Conservation (phyloP, 2,329 filamentous ascomycete genomes). For the Paecilomyces variotii region DNA sequence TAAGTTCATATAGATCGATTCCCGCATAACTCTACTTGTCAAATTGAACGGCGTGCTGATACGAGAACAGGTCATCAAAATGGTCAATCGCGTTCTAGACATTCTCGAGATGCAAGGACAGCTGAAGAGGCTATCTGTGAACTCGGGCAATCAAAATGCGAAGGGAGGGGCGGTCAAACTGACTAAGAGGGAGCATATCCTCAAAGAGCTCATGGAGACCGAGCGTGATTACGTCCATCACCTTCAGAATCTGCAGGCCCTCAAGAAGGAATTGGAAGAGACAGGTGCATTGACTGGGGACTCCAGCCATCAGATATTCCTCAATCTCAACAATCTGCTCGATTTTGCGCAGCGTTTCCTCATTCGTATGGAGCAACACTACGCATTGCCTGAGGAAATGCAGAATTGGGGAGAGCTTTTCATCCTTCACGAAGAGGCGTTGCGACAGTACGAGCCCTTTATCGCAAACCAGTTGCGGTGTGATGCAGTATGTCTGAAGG, state of each 20-base stretch:
- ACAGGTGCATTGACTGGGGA: conserved; percentile 84
- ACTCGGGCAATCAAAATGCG: conserved; percentile 36
- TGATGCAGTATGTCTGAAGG: conserved; percentile 70
- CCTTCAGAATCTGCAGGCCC: conserved; percentile 82
- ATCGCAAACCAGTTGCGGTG: conserved; percentile 94
- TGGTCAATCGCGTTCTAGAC: conserved; percentile 88
- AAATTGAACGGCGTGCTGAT: background rate
- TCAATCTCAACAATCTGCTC: conserved; percentile 89
- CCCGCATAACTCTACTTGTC: background rate
- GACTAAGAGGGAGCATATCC: conserved; percentile 75
- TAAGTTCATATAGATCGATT: conserved; percentile 29
- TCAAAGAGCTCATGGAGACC: conserved; percentile 86
- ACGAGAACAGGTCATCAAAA: conserved; percentile 62
- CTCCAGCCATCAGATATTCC: conserved; percentile 85
- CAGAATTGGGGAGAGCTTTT: conserved; percentile 98
- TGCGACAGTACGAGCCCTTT: conserved; percentile 91
- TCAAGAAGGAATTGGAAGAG: conserved; percentile 85
- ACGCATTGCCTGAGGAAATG: conserved; percentile 64
- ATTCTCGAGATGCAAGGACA: conserved; percentile 70
- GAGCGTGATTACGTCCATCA: conserved; percentile 98
- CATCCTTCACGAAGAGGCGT: conserved; percentile 72
- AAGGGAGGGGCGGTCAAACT: conserved; percentile 46
- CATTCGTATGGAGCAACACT: conserved; percentile 92
- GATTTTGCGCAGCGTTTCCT: conserved; percentile 94
- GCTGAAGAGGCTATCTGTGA: conserved; percentile 55